A percentile compares a stretch with the other conserved stretches of the same genome.
These are phyloP conservation scores for Capsicum rhomboideum DNA, from an alignment of 257 asterid species.

Conservation along the genomic window DNA sequence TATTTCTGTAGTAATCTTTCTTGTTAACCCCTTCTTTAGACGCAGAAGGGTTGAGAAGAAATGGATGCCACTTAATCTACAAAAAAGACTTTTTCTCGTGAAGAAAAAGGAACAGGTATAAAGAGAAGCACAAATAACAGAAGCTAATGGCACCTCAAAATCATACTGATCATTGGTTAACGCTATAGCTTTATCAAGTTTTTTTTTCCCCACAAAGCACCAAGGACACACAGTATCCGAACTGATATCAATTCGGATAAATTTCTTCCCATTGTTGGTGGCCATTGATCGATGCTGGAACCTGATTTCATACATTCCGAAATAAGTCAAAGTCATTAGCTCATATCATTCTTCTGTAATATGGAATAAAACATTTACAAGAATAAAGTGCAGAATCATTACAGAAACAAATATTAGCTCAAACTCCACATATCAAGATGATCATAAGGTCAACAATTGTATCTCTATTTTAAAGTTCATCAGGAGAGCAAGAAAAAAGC, in stretches of 20 bases:
- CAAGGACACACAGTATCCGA: conserved; percentile 85
- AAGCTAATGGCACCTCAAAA: conserved; percentile 22
- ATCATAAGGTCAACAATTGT: too few relatives aligned
- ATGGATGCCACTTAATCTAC: conserved; percentile 47
- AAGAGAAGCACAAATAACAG: not conserved
- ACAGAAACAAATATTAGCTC: too few relatives aligned
- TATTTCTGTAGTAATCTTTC: conserved; percentile 44
- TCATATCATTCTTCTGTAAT: not conserved
- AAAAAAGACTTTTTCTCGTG: not conserved
- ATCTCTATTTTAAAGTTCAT: too few relatives aligned
- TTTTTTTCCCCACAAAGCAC: conserved; percentile 83
- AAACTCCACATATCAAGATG: too few relatives aligned
- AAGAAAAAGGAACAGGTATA: not conserved
- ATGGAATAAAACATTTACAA: not conserved
- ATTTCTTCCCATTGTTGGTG: conserved; percentile 40
- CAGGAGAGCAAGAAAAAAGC: too few relatives aligned
- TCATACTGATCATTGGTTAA: conserved; percentile 38
- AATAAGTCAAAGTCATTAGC: not conserved
- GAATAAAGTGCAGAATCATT: not conserved
- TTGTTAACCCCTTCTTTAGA: conserved; percentile 64
- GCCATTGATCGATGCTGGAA: conserved; percentile 38
- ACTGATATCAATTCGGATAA: conserved; percentile 48
- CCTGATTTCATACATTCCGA: conserved; percentile 2
- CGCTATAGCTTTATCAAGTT: conserved; percentile 72
- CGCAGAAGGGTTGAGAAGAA: conserved; percentile 52